Percentiles rank a stretch among this genome's conserved stretches.
These are phyloP conservation scores for Cryptococcus wingfieldii DNA, from an alignment of 1,284 basidiomycete species.

Conservation along the genomic window DNA sequence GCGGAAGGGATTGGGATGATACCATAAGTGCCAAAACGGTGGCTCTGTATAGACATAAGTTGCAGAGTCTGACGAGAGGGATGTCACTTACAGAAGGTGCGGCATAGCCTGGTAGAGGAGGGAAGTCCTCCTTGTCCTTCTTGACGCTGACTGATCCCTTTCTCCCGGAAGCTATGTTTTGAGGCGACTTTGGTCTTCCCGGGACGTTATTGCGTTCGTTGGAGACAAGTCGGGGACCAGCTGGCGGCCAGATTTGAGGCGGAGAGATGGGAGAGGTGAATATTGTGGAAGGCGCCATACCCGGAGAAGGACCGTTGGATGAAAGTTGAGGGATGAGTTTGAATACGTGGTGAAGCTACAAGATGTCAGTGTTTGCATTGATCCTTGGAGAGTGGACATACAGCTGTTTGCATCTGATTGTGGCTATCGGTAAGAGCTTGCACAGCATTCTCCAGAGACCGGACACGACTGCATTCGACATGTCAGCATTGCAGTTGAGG, in stretches of 20 bases:
- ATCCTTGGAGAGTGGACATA: background rate
- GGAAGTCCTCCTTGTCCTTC: slow-evolving; percentile 54
- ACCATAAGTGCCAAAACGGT: slow-evolving; percentile 85
- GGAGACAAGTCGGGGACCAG: background rate
- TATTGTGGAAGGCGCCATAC: slow-evolving; percentile 28
- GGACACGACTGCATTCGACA: slow-evolving; percentile 23
- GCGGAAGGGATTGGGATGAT: slow-evolving; percentile 59
- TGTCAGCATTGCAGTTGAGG: no score
- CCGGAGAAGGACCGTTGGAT: slow-evolving; percentile 13
- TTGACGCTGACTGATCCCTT: background rate
- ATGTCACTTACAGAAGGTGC: slow-evolving; percentile 64
- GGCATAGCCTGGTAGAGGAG: slow-evolving; percentile 74
- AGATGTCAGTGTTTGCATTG: background rate
- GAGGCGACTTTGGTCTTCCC: slow-evolving; percentile 20
- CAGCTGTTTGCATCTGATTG: slow-evolving; percentile 43
- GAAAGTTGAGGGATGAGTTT: slow-evolving; percentile 33
- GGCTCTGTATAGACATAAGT: slow-evolving; percentile 55
- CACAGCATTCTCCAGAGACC: slow-evolving; percentile 39
- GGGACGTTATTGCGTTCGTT: slow-evolving; percentile 3
- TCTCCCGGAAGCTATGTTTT: slow-evolving; percentile 31
- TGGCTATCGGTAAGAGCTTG: slow-evolving; percentile 39
- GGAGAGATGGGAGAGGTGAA: slow-evolving; percentile 34
- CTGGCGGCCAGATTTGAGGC: slow-evolving; percentile 17
- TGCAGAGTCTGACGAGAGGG: background rate
- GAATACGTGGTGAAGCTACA: slow-evolving; percentile 42